Evolutionary conservation across 1,284 basidiomycete species (phyloP).

Genomic region (Marasmius tenuissimus): DNA sequence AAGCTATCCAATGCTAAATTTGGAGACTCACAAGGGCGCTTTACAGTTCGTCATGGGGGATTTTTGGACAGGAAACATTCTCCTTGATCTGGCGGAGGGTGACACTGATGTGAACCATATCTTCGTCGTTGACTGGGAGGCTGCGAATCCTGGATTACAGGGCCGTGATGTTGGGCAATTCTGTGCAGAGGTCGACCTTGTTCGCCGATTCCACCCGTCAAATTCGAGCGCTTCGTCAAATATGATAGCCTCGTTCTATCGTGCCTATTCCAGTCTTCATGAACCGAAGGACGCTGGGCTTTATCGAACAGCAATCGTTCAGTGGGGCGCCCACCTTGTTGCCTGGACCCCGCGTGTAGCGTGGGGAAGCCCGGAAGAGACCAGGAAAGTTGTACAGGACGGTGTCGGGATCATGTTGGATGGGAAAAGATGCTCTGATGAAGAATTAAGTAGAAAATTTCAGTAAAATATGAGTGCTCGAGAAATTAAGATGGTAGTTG

Average conservation of each 20-base stretch:
- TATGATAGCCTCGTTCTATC: constrained; percentile 42
- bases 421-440: constrained; percentile 29
- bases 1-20: no score
- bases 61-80: constrained; percentile 67
- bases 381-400: constrained; percentile 44
- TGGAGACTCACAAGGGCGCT: constrained; percentile 8
- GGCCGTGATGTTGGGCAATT: constrained; percentile 61
- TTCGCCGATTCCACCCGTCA: constrained; percentile 43
- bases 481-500: no score
- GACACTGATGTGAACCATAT: constrained; percentile 33
- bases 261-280: constrained; percentile 32
- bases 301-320: constrained; percentile 33
- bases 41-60: constrained; percentile 54
- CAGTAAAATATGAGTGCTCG: constrained; percentile 8
- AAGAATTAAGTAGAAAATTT: constrained; percentile 28
- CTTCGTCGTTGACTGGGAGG: constrained; percentile 63
- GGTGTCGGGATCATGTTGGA: constrained; percentile 45
- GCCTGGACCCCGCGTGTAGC: constrained; percentile 41
- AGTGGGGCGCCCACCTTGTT: constrained; percentile 51
- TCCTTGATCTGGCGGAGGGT: constrained; percentile 34
- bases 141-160: constrained; percentile 48
- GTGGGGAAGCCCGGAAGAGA: constrained; percentile 46
- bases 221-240: constrained; percentile 31
- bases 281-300: constrained; percentile 12
- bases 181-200: constrained; percentile 51